Percentiles rank a stretch among this genome's conserved stretches.
These are phyloP conservation scores for Flaveria sonorensis DNA, from an alignment of 129 eudicot genomes.

Conservation along the genomic window DNA sequence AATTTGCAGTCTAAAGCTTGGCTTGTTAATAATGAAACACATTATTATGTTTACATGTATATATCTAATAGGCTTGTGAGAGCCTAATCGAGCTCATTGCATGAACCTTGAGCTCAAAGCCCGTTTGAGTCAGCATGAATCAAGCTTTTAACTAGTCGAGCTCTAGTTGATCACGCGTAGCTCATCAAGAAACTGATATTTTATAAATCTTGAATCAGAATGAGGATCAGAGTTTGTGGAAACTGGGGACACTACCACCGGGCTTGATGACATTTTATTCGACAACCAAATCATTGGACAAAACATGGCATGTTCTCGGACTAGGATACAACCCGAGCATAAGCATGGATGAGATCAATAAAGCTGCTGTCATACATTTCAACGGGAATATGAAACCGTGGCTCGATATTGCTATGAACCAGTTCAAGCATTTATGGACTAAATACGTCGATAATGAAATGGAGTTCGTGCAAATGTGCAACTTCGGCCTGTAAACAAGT, in stretches of 20 bases:
- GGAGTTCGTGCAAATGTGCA: conserved; percentile 22
- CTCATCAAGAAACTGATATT: conserved; percentile 2
- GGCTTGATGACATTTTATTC: conserved; percentile 15
- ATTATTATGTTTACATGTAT: not conserved
- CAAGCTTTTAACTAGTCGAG: not conserved
- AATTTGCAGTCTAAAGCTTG: not conserved
- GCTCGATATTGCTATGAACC: conserved; percentile 14
- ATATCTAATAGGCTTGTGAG: not conserved
- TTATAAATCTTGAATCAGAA: conserved; percentile 4
- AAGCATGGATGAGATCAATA: conserved; percentile 12
- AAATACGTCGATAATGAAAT: conserved; percentile 18
- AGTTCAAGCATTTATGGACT: conserved; percentile 12
- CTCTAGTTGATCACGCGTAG: not conserved
- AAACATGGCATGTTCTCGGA: conserved; percentile 18
- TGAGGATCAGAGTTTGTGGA: conserved; percentile 13
- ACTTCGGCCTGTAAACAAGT: conserved; percentile 17
- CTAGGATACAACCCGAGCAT: conserved; percentile 20
- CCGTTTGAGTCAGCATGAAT: not conserved
- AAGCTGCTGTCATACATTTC: conserved; percentile 11
- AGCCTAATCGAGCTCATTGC: not conserved
- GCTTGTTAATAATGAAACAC: not conserved
- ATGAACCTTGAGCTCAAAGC: not conserved
- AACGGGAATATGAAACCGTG: conserved; percentile 20
- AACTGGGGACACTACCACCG: conserved; percentile 1
- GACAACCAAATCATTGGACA: conserved; percentile 7